Evolutionary conservation across 306 rosid genomes (phyloP).

Genomic region (Adenanthera pavonina): DNA sequence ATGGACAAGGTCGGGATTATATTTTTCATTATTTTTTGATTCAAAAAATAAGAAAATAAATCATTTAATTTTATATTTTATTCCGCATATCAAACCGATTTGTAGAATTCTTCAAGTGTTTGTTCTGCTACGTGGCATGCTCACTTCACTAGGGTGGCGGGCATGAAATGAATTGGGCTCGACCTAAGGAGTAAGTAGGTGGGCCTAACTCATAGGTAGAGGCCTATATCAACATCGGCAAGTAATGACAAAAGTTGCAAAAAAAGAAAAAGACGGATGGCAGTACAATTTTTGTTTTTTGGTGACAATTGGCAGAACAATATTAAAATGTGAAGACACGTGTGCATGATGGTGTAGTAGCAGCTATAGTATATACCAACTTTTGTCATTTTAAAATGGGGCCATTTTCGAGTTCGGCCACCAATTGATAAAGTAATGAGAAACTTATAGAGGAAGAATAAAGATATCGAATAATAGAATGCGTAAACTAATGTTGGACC

Average conservation of each 20-base stretch:
- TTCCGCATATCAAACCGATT: too few relatives aligned
- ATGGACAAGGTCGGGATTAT: too few relatives aligned
- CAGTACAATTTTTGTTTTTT: too few relatives aligned
- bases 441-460: not conserved
- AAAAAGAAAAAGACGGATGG: not conserved
- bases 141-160: too few relatives aligned
- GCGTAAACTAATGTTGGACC: constrained; percentile 30
- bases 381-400: not conserved
- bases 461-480: constrained; percentile 23
- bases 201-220: not conserved
- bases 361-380: not conserved
- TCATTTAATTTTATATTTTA: too few relatives aligned
- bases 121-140: not conserved
- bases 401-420: not conserved
- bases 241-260: not conserved
- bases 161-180: not conserved
- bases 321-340: not conserved
- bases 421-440: not conserved
- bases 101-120: too few relatives aligned
- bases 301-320: too few relatives aligned
- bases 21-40: too few relatives aligned
- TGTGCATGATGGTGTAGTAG: not conserved
- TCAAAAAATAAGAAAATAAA: too few relatives aligned
- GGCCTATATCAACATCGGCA: not conserved
- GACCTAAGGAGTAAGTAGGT: not conserved